Conservation (phyloP, 495 filamentous ascomycete species). For the Podospora bellae-mahoneyi region DNA sequence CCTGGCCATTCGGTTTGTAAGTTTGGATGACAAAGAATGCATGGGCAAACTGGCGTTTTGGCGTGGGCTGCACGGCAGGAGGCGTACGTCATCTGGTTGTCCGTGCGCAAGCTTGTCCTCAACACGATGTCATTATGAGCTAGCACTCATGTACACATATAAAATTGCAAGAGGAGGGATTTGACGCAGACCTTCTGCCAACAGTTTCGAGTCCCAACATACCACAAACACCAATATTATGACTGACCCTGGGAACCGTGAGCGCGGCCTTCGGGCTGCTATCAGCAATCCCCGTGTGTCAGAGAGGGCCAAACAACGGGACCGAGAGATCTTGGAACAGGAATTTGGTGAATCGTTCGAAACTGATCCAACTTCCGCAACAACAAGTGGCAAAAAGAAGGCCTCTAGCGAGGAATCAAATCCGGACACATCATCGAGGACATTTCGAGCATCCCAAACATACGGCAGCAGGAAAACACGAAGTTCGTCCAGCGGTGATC, state of each 20-base stretch:
- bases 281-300: constrained; percentile 39
- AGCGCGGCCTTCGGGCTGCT: constrained; percentile 32
- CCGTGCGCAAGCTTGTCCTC: neutral
- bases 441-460: neutral
- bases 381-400: constrained; percentile 9
- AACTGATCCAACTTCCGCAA: neutral
- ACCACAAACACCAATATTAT: constrained; percentile 10
- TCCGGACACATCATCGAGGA: neutral
- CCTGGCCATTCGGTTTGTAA: constrained; percentile 57
- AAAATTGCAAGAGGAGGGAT: neutral
- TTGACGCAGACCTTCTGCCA: neutral
- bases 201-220: neutral
- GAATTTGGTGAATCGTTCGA: constrained; percentile 22
- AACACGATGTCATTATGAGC: neutral
- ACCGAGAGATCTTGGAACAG: constrained; percentile 22
- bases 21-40: neutral
- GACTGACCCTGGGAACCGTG: constrained; percentile 28
- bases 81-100: neutral
- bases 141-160: neutral
- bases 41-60: neutral
- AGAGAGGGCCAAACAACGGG: constrained; percentile 46
- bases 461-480: constrained; percentile 17
- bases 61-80: neutral
- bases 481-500: constrained; percentile 18
- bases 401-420: neutral